Percentiles rank a stretch among this genome's conserved stretches.
Evolutionary conservation across 192 early-diverging fungal genomes (phyloP).

Genomic region (Podila verticillata): DNA sequence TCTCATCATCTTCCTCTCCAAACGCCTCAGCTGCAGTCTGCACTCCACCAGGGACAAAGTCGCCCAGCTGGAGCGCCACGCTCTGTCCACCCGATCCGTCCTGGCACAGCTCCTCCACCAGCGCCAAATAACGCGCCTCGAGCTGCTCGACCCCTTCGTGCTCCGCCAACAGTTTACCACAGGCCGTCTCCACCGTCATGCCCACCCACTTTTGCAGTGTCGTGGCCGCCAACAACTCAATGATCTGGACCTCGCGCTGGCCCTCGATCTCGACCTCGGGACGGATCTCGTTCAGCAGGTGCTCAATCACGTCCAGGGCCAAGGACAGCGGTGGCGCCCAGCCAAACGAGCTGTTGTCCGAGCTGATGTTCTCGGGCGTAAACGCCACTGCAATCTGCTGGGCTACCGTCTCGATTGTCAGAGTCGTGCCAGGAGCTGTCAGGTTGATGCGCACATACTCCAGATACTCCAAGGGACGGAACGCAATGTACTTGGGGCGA

Average conservation of each 20-base stretch:
- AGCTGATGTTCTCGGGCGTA: not conserved
- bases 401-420: not conserved
- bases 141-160: constrained; percentile 14
- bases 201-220: constrained; percentile 25
- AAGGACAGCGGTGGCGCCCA: constrained; percentile 37
- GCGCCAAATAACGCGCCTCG: constrained; percentile 4
- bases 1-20: not conserved
- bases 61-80: constrained; percentile 20
- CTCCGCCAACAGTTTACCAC: constrained; percentile 24
- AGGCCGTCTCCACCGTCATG: not conserved
- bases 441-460: constrained; percentile 31
- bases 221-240: constrained; percentile 20
- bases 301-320: constrained; percentile 37
- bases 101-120: constrained; percentile 32
- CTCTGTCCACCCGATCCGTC: constrained; percentile 49
- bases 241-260: constrained; percentile 32
- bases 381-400: constrained; percentile 10
- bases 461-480: constrained; percentile 20
- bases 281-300: constrained; percentile 29
- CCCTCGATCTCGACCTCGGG: constrained; percentile 39
- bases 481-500: constrained; percentile 16
- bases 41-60: constrained; percentile 38
- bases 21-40: constrained; percentile 1
- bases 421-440: constrained; percentile 18
- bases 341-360: constrained; percentile 2